Percentiles rank a stretch among this genome's conserved stretches.
Conservation (phyloP, 2,329 filamentous ascomycete species). For the Teratosphaeria pseudoeucalypti region DNA sequence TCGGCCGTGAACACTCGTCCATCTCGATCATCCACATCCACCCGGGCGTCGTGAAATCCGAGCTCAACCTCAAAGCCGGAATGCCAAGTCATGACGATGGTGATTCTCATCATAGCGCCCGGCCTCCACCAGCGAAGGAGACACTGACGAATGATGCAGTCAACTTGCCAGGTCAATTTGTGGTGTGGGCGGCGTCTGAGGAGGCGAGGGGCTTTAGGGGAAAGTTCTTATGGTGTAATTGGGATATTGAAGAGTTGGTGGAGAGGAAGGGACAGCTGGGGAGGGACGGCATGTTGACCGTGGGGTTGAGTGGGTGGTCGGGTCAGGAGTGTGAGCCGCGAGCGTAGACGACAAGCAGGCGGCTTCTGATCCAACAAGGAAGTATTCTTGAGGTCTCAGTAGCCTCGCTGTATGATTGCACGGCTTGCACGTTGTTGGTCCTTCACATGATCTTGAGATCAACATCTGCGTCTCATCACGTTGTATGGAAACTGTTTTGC, state of each 20-base stretch:
- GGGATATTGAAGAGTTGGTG: conserved; percentile 8
- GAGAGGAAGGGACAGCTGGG: neutral
- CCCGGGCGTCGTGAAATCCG: conserved; percentile 33
- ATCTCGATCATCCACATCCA: conserved; percentile 29
- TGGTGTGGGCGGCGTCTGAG: conserved; percentile 5
- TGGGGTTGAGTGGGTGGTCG: neutral
- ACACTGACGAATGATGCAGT: neutral
- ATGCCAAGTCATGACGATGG: neutral
- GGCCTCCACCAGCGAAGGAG: neutral
- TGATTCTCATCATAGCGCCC: neutral
- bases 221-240: conserved; percentile 5
- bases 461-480: too few species aligned
- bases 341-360: neutral
- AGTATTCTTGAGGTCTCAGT: too few species aligned
- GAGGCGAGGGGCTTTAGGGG: neutral
- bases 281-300: neutral
- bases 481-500: neutral
- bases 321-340: neutral
- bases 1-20: conserved; percentile 27
- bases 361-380: too few species aligned
- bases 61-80: conserved; percentile 19
- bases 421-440: too few species aligned
- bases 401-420: too few species aligned
- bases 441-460: too few species aligned
- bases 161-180: conserved; percentile 7